These are phyloP conservation scores for Oryza nivara DNA, from an alignment of 176 grass and related monocot species.

Conservation along the genomic window DNA sequence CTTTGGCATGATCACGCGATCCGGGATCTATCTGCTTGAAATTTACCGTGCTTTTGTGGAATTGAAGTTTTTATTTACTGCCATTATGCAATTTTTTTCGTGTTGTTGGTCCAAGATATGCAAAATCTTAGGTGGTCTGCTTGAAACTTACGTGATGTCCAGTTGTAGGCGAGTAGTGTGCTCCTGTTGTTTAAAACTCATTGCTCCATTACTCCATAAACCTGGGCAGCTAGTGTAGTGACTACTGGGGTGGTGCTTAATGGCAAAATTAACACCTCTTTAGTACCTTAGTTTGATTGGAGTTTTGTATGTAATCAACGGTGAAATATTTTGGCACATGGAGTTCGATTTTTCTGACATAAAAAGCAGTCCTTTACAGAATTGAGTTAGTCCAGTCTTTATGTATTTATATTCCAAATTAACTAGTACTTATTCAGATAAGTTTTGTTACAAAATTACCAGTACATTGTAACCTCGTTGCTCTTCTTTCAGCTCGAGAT, in stretches of 20 bases:
- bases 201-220: neutral
- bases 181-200: neutral
- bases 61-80: neutral
- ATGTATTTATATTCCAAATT: neutral
- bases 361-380: neutral
- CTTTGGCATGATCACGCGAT: neutral
- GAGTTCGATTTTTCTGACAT: neutral
- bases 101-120: constrained; percentile 10
- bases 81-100: neutral
- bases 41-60: neutral
- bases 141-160: neutral
- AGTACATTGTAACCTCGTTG: neutral
- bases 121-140: neutral
- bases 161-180: neutral
- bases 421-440: neutral
- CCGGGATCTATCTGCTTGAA: neutral
- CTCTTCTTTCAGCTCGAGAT: constrained; percentile 50
- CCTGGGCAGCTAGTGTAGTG: neutral
- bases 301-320: neutral
- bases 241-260: neutral
- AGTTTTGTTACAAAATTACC: neutral
- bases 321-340: neutral
- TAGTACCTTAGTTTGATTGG: neutral
- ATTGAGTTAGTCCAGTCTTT: neutral
- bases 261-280: neutral